Percentiles rank a stretch among this genome's conserved stretches.
These are phyloP conservation scores for Bipolaris zeicola DNA, from an alignment of 2,329 filamentous ascomycete genomes.

Conservation along the genomic window DNA sequence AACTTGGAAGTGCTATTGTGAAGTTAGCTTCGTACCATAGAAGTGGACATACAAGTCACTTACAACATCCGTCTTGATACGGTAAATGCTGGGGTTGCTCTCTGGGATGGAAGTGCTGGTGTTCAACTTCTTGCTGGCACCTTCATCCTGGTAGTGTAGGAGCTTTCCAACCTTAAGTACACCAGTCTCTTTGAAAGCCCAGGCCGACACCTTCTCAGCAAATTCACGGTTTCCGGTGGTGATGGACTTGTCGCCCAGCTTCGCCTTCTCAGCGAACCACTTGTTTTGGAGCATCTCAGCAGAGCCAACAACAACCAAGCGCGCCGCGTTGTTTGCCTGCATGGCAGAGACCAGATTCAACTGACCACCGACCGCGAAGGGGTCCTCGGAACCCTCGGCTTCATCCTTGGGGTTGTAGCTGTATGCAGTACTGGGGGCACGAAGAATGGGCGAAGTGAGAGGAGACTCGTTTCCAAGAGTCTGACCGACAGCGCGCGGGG, in stretches of 20 bases:
- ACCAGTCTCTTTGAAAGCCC: slow-evolving; percentile 94
- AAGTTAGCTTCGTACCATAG: neutral
- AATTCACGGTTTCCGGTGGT: slow-evolving; percentile 83
- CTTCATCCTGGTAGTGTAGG: slow-evolving; percentile 70
- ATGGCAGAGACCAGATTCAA: slow-evolving; percentile 82
- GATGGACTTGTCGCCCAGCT: slow-evolving; percentile 59
- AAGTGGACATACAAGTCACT: slow-evolving; percentile 50
- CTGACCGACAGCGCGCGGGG: slow-evolving; percentile 82
- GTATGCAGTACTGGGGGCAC: slow-evolving; percentile 84
- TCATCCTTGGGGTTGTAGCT: slow-evolving; percentile 94
- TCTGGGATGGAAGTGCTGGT: slow-evolving; percentile 49
- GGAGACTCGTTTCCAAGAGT: slow-evolving; percentile 75
- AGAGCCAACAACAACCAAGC: slow-evolving; percentile 83
- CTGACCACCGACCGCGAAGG: slow-evolving; percentile 84
- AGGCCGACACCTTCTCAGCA: slow-evolving; percentile 82
- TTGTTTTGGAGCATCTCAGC: slow-evolving; percentile 85
- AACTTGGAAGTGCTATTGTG: slow-evolving; percentile 75
- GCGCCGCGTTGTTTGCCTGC: slow-evolving; percentile 92
- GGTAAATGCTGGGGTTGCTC: slow-evolving; percentile 85
- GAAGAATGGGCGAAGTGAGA: slow-evolving; percentile 79
- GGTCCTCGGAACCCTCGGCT: slow-evolving; percentile 71
- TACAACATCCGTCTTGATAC: slow-evolving; percentile 96
- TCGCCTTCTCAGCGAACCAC: slow-evolving; percentile 84
- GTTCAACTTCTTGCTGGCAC: slow-evolving; percentile 57
- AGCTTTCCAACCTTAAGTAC: slow-evolving; percentile 84